Evolutionary conservation across 2,329 filamentous ascomycete species (phyloP).

Genomic region (Lasiodiplodia gonubiensis): DNA sequence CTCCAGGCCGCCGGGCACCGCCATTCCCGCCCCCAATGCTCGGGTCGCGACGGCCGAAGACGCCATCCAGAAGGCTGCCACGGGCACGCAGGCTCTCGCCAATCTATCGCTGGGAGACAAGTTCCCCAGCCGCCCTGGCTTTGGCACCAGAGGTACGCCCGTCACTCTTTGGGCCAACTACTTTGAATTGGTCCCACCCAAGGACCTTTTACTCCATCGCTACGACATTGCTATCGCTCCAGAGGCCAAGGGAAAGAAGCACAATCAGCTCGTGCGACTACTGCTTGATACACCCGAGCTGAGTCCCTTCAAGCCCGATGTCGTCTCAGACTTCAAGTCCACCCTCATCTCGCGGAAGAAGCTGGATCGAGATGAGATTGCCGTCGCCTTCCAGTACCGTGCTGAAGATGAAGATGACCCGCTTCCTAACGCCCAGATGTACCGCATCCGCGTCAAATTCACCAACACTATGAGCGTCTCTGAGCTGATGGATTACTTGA

Average conservation of each 20-base stretch:
- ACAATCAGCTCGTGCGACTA: constrained; percentile 56
- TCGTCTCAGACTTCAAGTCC: constrained; percentile 21
- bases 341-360: constrained; percentile 12
- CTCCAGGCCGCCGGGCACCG: background rate
- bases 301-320: background rate
- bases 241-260: constrained; percentile 50
- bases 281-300: constrained; percentile 43
- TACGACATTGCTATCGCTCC: constrained; percentile 37
- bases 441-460: constrained; percentile 34
- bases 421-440: constrained; percentile 31
- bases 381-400: constrained; percentile 37
- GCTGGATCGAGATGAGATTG: constrained; percentile 18
- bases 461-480: constrained; percentile 36
- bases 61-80: constrained; percentile 38
- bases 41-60: constrained; percentile 31
- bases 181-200: constrained; percentile 36
- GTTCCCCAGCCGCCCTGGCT: constrained; percentile 38
- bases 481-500: constrained; percentile 54
- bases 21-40: constrained; percentile 19
- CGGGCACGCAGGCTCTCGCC: constrained; percentile 34
- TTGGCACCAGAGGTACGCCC: constrained; percentile 45
- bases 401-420: constrained; percentile 34
- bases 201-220: constrained; percentile 33
- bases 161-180: constrained; percentile 52
- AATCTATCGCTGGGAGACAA: constrained; percentile 32